Base-by-base conservation (phyloP, 805 yeast species). In the Blastobotrys muscicola region DNA sequence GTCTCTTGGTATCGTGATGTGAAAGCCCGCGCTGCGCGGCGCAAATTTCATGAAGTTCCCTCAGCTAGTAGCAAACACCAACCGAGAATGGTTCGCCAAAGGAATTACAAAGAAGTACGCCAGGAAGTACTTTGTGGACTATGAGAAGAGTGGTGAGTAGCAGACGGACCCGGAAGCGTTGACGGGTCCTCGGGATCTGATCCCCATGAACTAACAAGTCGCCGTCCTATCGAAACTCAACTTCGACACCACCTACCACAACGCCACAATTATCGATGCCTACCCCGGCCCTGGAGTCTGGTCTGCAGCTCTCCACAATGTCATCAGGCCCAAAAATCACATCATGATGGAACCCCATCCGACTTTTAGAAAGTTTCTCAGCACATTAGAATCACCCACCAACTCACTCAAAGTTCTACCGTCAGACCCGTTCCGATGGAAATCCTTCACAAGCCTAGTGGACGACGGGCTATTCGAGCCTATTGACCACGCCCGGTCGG, bases 361-460 rank as follows among this genome's bases (percentile, higher is more conserved):
- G 3, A 49, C 57, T 4, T 67, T 62, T 42, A 42, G 45, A 30
- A 45, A 47, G 31, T 52, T 52, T 38, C 45, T 60, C 29, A 33
- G 41, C 33, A 15, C 43, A 3, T 20, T 39, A 8, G 39, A 35
- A 20, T n/a, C 35, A 23, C 43, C 46, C 7, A 45, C 12, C 5
- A 45, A 37, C 14, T 33, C 37, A 11, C 45, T 51, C 33, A 36
- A 12, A 29, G 45, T 39, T 26, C 26, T 56, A 62, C 33, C 50
- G 57, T 55, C 57, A 33, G 80, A 80, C 54, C 89, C 92, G 3
- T 82, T 72, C 57, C 62, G 73, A 11, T 85, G 95, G 95, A 61
- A 61, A 3, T 68, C 86, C 0, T 85, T 71, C 53, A 58, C 64
- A 2, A 59, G 67, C 0, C 46, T 81, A 7, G 65, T 72, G 7